phyloP scores from a whole-genome alignment of 768 basidiomycete genomes.

The Lactarius sanguifluus region DNA sequence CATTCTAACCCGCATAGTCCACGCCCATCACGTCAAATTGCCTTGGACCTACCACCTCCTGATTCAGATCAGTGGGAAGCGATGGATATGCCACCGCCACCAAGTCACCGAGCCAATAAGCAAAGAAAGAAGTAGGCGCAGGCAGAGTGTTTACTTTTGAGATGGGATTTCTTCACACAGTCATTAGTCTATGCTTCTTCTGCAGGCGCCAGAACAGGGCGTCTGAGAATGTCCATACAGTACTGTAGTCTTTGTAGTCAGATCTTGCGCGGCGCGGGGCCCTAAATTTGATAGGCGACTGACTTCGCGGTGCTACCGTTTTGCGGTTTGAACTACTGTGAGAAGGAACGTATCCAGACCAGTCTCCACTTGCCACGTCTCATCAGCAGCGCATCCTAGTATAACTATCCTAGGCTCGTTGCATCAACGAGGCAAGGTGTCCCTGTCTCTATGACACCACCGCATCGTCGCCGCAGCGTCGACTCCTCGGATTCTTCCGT shows the following conservation, averaged over 20 bases:
- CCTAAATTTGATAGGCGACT: not conserved
- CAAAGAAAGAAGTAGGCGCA: conserved; percentile 19
- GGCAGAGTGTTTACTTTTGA: not conserved
- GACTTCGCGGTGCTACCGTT: not conserved
- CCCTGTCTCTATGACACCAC: conserved; percentile 13
- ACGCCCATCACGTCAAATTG: conserved; percentile 21
- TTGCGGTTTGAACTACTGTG: not conserved
- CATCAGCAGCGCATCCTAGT: conserved; percentile 10
- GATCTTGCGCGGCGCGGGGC: conserved; percentile 8
- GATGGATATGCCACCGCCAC: conserved; percentile 33
- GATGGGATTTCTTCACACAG: no score
- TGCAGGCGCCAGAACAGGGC: not conserved
- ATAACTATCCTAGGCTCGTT: conserved; percentile 23
- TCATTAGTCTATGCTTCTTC: not conserved
- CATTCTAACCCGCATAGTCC: not conserved
- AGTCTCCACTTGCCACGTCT: not conserved
- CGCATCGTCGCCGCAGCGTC: conserved; percentile 26
- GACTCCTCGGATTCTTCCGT: conserved; percentile 23
- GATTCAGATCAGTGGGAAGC: conserved; percentile 41
- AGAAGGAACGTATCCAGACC: not conserved
- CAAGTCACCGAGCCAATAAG: conserved; percentile 8
- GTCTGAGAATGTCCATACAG: not conserved
- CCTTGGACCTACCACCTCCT: conserved; percentile 39
- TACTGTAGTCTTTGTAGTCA: not conserved
- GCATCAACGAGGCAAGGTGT: conserved; percentile 14